A percentile compares a stretch with the other conserved stretches of the same genome.
phyloP scores from a whole-genome alignment of 2,329 filamentous ascomycete species.

The Claviceps sp. region DNA sequence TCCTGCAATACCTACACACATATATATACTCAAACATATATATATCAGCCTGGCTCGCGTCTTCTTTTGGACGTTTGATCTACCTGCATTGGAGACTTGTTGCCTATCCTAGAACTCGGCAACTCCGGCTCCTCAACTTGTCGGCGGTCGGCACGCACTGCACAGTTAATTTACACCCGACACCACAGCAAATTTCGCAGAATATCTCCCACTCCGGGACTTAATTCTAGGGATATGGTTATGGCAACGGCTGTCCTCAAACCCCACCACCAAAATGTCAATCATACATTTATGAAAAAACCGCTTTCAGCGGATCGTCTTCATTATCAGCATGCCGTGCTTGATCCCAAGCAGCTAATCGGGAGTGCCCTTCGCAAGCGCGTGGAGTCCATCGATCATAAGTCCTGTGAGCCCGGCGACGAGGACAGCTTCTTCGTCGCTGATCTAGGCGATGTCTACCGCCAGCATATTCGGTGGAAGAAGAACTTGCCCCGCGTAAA shows the following conservation, averaged over 20 bases:
- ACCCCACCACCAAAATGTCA: constrained; percentile 33
- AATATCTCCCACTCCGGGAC: neutral
- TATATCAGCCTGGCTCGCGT: neutral
- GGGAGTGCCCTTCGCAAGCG: constrained; percentile 76
- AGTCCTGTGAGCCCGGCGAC: constrained; percentile 79
- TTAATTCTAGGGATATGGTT: constrained; percentile 41
- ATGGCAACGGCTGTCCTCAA: constrained; percentile 50
- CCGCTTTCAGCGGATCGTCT: constrained; percentile 24
- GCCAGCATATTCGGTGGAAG: constrained; percentile 98
- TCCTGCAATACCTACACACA: neutral
- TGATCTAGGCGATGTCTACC: constrained; percentile 95
- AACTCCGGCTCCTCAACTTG: neutral
- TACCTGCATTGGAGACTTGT: neutral
- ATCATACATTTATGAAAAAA: constrained; percentile 34
- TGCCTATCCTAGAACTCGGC: constrained; percentile 3
- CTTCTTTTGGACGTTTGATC: neutral
- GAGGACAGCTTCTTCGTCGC: constrained; percentile 98
- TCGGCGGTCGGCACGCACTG: neutral
- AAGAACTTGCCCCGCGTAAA: constrained; percentile 81
- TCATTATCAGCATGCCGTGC: constrained; percentile 26
- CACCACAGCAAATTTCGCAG: neutral
- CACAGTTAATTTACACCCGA: too few relatives aligned
- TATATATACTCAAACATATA: constrained; percentile 1
- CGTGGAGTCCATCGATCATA: constrained; percentile 71
- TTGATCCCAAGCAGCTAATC: constrained; percentile 65